Base-by-base conservation (phyloP, 2,329 filamentous ascomycete species). In the Nigrospora sphaerica region DNA sequence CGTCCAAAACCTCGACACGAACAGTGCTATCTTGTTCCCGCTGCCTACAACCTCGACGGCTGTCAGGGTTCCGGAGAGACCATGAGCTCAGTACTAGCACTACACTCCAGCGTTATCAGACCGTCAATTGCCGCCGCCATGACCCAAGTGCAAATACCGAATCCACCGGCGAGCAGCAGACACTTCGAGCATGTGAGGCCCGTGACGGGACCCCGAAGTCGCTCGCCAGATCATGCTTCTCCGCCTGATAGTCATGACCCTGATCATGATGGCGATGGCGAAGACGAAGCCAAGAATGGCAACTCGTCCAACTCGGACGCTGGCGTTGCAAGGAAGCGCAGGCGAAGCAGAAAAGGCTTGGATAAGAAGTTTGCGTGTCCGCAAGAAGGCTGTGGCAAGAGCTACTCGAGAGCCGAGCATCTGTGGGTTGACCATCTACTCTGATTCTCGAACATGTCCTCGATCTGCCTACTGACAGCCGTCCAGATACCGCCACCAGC, bases 391-490 rank as follows among this genome's bases (percentile, higher is more conserved):
- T 98, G 93, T 59, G 91, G 89, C 36, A 98, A 96, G 74, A 95
- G 86, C 62, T 98, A 98, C 65, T 96, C 92, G 23, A 81, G 93
- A 62, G 92, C 93, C 10, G 93, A 97, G 68, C 93, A 98, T 72
- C 73, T 98, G 71, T 96, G 80, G 76, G 72, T 67, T 17, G 28
- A 3, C n/a, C 23, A 23, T 18, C n/a, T 23, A 10, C 23, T 35
- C 11, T 33, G 12, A 5, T 32, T 32, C 6, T 9, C n/a, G n/a
- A n/a, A 17, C 11, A 32, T 10, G 39, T 28, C 13, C 12, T 10
- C 19, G n/a, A 44, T 57, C 46, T 32, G 45, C 31, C 31, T 41
- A 47, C 60, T 65, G 49, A 69, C 50, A 33, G 46, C 17, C 31
- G 10, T 36, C 17, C 50, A 84, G 80, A 39, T 82, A 96, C 69